Conservation (phyloP, 225 moss, liverwort and hornwort species). For the Sphagnum tenellum region DNA sequence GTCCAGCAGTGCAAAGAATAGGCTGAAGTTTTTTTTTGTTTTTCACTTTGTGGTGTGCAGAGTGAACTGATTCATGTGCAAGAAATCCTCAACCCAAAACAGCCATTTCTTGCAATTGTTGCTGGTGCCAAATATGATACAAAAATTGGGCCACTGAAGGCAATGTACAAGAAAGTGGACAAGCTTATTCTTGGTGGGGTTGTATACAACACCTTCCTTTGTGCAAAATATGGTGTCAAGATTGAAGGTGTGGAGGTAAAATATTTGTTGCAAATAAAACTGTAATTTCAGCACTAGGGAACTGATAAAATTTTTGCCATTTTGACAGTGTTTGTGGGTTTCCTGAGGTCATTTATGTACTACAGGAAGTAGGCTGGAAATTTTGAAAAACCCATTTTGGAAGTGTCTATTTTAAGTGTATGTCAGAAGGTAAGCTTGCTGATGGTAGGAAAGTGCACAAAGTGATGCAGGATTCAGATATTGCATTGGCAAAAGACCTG, state of each 20-base stretch:
- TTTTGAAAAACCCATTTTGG: too few species aligned
- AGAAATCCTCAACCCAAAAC: slow-evolving; percentile 62
- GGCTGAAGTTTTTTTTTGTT: background rate
- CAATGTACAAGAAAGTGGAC: slow-evolving; percentile 72
- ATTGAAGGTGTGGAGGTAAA: slow-evolving; percentile 67
- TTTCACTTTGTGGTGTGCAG: slow-evolving; percentile 15
- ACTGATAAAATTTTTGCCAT: too few species aligned
- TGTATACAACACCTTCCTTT: slow-evolving; percentile 86
- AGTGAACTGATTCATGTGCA: slow-evolving; percentile 71
- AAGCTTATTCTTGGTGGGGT: slow-evolving; percentile 70
- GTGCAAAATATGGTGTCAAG: slow-evolving; percentile 71
- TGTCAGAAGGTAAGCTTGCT: too few species aligned
- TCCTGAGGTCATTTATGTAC: too few species aligned
- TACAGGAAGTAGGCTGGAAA: too few species aligned
- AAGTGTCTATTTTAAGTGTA: too few species aligned
- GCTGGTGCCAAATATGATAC: slow-evolving; percentile 92
- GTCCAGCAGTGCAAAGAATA: background rate
- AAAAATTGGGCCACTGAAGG: slow-evolving; percentile 78
- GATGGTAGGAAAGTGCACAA: too few species aligned
- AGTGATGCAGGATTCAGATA: slow-evolving; percentile 54
- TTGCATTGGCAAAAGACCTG: slow-evolving; percentile 68
- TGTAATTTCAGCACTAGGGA: too few species aligned
- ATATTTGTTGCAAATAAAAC: too few species aligned
- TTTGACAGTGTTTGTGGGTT: too few species aligned
- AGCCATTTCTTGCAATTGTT: slow-evolving; percentile 72